A percentile compares a stretch with the other conserved stretches of the same genome.
Evolutionary conservation across 2,329 filamentous ascomycete genomes (phyloP).

Genomic region (Aspergillus amoenus): DNA sequence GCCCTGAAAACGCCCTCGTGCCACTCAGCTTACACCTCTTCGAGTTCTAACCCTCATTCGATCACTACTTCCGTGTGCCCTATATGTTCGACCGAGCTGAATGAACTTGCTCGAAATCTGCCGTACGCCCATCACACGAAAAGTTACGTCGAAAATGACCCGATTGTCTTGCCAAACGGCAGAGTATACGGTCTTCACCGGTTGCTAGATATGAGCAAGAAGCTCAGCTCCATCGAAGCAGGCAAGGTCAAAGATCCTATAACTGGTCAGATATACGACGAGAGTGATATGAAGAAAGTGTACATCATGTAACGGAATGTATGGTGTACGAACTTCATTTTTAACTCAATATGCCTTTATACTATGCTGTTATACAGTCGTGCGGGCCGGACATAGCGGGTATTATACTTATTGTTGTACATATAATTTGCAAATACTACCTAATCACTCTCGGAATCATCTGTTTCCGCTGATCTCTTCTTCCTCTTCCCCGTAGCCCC

Average conservation of each 20-base stretch:
- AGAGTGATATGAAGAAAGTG: slow-evolving; percentile 73
- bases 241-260: slow-evolving; percentile 75
- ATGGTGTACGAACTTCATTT: neutral
- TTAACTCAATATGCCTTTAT: neutral
- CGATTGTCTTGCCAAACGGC: slow-evolving; percentile 82
- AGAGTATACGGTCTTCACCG: slow-evolving; percentile 77
- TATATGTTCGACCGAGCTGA: slow-evolving; percentile 93
- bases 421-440: neutral
- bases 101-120: slow-evolving; percentile 81
- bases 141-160: slow-evolving; percentile 85
- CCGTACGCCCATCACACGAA: slow-evolving; percentile 95
- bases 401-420: neutral
- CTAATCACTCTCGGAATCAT: slow-evolving; percentile 36
- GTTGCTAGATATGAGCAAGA: slow-evolving; percentile 74
- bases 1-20: slow-evolving; percentile 95
- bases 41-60: slow-evolving; percentile 51
- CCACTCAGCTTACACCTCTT: slow-evolving; percentile 66
- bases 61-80: slow-evolving; percentile 80
- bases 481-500: slow-evolving; percentile 30
- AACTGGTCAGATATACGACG: slow-evolving; percentile 66
- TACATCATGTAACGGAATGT: slow-evolving; percentile 68
- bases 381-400: neutral
- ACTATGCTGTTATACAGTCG: neutral
- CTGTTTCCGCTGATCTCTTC: slow-evolving; percentile 31
- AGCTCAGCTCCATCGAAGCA: slow-evolving; percentile 64